Evolutionary conservation across 768 basidiomycete species (phyloP), one percentile per base, ranked within the genome.

Genomic region (Kwoniella bestiolae): DNA sequence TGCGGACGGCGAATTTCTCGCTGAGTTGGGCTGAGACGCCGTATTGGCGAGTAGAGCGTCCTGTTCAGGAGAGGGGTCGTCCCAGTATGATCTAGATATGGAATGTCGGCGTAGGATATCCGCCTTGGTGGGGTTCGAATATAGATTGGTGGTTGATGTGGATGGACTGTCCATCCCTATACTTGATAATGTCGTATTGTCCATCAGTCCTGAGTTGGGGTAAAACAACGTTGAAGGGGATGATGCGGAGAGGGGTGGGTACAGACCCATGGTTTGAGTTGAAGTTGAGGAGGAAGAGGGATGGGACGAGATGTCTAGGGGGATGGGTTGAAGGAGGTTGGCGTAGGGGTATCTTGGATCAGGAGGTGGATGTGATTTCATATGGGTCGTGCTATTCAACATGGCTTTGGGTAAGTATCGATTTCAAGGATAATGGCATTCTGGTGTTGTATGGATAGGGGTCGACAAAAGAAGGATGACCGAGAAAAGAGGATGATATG

Each of bases 291-390:
- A 46, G 21, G 47, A 14, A n/a, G 49, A 44, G 21, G 16, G 62
- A 38, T 55, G 45, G n/a, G 50, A 45, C 18, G 47, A 26, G 14
- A 56, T 47, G 41, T 56, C 55, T 23, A 57, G 31, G 18, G 65
- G 57, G 18, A 50, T 35, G 8, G 65, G 59, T 23, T 66, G 65
- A 0, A 66, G 52, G 3, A 56, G 41, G 32, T 35, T 56, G 18
- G 65, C 65, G 34, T 66, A 66, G 7, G 58, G 59, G 34, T 60
- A 65, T n/a, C 57, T 50, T 25, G 58, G 65, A 66, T 66, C 65
- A 21, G 56, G 50, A 38, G 63, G 49, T 16, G 56, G 60, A 35
- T 61, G 60, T 3, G 50, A 51, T 34, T 61, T 61, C 49, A 61
- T 60, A 14, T 29, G 29, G 32, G 14, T 41, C 38, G 38, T 41